Percentiles rank a stretch among this genome's conserved stretches.
phyloP scores from a whole-genome alignment of 2,329 filamentous ascomycete genomes.

The Alternaria brassicicola region DNA sequence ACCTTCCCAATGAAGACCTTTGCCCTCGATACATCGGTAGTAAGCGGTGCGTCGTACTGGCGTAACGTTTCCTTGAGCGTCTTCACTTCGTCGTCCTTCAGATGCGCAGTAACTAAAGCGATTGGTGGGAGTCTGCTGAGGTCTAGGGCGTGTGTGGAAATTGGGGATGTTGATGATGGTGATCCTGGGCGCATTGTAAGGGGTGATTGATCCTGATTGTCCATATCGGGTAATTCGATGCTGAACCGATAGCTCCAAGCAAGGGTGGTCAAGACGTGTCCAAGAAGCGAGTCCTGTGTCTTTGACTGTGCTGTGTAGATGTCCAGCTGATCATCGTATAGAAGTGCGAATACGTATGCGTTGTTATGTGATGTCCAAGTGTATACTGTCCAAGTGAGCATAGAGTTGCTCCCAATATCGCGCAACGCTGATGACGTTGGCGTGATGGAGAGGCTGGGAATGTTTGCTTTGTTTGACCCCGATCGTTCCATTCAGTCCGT shows the following conservation, averaged over 20 bases:
- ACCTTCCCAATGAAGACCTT: slow-evolving; percentile 77
- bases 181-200: slow-evolving; percentile 25
- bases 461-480: slow-evolving; percentile 9
- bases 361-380: slow-evolving; percentile 3
- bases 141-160: slow-evolving; percentile 38
- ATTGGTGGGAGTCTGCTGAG: slow-evolving; percentile 64
- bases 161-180: slow-evolving; percentile 24
- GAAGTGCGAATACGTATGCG: slow-evolving; percentile 6
- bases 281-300: slow-evolving; percentile 28
- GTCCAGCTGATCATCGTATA: slow-evolving; percentile 27
- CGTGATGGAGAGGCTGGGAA: slow-evolving; percentile 15
- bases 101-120: slow-evolving; percentile 74
- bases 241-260: slow-evolving; percentile 31
- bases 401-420: not conserved
- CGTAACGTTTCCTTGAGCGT: slow-evolving; percentile 68
- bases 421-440: slow-evolving; percentile 22
- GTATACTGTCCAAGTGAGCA: not conserved
- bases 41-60: slow-evolving; percentile 62
- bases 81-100: slow-evolving; percentile 67
- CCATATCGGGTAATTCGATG: slow-evolving; percentile 25
- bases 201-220: slow-evolving; percentile 28
- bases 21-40: slow-evolving; percentile 74
- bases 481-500: slow-evolving; percentile 5
- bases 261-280: slow-evolving; percentile 39
- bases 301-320: slow-evolving; percentile 18